phyloP scores from a whole-genome alignment of 176 grass and related monocot genomes.

The Cymbopogon citratus region DNA sequence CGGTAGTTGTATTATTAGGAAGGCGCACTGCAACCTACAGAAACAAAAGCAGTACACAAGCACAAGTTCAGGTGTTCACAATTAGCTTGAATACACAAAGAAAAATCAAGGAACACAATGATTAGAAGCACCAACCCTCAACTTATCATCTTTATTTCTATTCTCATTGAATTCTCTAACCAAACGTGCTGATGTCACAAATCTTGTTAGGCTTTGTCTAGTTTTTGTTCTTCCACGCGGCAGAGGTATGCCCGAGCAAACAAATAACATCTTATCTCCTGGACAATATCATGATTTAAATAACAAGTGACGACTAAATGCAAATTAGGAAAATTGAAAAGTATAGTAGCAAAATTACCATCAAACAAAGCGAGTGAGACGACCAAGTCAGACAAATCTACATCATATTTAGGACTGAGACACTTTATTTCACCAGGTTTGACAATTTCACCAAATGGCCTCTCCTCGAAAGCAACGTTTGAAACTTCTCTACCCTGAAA shows the following conservation, averaged over 20 bases:
- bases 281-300: neutral
- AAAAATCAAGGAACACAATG: neutral
- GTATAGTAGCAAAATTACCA: neutral
- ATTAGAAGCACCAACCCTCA: too few relatives aligned
- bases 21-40: slow-evolving; percentile 20
- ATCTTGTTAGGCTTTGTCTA: neutral
- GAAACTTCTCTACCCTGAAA: neutral
- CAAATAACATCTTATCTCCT: slow-evolving; percentile 21
- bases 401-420: neutral
- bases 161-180: neutral
- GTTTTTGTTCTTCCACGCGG: neutral
- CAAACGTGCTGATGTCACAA: slow-evolving; percentile 28
- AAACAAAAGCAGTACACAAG: neutral
- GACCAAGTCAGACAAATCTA: neutral
- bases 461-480: neutral
- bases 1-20: neutral
- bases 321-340: neutral
- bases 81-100: neutral
- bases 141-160: slow-evolving; percentile 19
- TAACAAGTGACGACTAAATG: neutral
- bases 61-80: neutral
- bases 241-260: slow-evolving; percentile 25
- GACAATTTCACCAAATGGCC: neutral
- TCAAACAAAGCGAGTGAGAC: neutral
- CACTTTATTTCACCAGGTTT: neutral